Evolutionary conservation across 2,329 filamentous ascomycete species (phyloP).

Genomic region (Neurospora crassa): DNA sequence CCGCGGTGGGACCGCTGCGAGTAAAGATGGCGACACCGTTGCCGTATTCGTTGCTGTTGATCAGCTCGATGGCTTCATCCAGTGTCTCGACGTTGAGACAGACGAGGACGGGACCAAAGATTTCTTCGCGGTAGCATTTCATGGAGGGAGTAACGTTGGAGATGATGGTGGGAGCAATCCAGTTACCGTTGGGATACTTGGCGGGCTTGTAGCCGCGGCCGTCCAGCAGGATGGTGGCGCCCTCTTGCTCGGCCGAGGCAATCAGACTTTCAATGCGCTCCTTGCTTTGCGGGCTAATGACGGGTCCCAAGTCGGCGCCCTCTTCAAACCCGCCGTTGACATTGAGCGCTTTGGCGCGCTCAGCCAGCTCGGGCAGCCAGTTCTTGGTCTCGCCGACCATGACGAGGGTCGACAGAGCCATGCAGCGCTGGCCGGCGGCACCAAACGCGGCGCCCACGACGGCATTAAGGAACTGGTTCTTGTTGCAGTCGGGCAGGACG

Average conservation of each 20-base stretch:
- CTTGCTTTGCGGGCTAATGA: constrained; percentile 73
- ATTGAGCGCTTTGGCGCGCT: constrained; percentile 61
- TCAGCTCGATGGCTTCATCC: constrained; percentile 70
- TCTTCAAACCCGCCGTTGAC: constrained; percentile 76
- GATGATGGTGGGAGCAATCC: constrained; percentile 76
- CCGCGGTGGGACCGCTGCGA: constrained; percentile 64
- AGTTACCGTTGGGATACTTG: constrained; percentile 81
- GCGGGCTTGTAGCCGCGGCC: constrained; percentile 63
- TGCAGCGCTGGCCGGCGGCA: constrained; percentile 76
- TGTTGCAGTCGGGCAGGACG: constrained; percentile 78
- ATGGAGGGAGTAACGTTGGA: constrained; percentile 70
- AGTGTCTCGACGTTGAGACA: constrained; percentile 70
- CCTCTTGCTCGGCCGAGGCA: constrained; percentile 66
- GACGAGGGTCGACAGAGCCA: constrained; percentile 76
- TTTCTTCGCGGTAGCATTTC: constrained; percentile 78
- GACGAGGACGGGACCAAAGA: constrained; percentile 77
- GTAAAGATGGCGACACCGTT: constrained; percentile 85
- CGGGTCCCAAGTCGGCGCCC: constrained; percentile 70
- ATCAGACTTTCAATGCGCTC: constrained; percentile 70
- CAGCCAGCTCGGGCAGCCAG: constrained; percentile 70
- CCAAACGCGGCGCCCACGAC: constrained; percentile 79
- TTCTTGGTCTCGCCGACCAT: constrained; percentile 78
- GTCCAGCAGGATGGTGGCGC: constrained; percentile 73
- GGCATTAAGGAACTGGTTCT: constrained; percentile 80
- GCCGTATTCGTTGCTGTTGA: constrained; percentile 80